Evolutionary conservation across 2,329 filamentous ascomycete species (phyloP), one percentile per base, ranked within the genome.

Genomic region (Nannizziopsis barbatae): DNA sequence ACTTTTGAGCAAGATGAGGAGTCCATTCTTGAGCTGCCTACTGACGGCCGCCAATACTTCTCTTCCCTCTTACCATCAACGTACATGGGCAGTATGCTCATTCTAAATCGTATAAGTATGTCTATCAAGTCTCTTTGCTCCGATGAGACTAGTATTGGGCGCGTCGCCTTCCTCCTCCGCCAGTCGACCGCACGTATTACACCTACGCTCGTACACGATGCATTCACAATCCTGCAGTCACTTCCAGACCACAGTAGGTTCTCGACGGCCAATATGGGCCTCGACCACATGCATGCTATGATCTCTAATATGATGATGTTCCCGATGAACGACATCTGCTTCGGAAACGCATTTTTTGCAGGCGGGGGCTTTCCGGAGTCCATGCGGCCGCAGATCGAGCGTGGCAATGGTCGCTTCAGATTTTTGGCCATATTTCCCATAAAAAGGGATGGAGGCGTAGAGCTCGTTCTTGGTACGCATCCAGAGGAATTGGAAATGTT

Each of bases 261-360:
- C 5, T 45, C 42, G 5, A 45, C 42, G 33, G 42, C 42, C 5
- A 45, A 45, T 14, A 45, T 45, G 42, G 42, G 42, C 5, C 42
- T 45, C 18, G 42, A 45, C 15, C 42, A 45, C 15, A 45, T 45
- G 42, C 42, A 45, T 27, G 42, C 42, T 10, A 45, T 45, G 42
- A 45, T 45, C 7, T 45, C 42, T 11, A 45, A 45, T 35, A 33
- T 45, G 42, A 45, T 45, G 42, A 31, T 45, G 7, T 45, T 45
- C 30, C 42, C 42, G n/a, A 33, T 35, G 9, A 45, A 35, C 7
- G 42, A 45, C 9, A 35, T 45, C n/a, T 18, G 17, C 14, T 45
- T 45, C 11, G 42, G 42, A 18, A 14, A 17, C 30, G 33, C 33
- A 31, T 35, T 45, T 20, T 45, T 45, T 14, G 42, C 30, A 6